phyloP scores from a whole-genome alignment of 2,329 filamentous ascomycete species.

The Cytospora paraplurivora region DNA sequence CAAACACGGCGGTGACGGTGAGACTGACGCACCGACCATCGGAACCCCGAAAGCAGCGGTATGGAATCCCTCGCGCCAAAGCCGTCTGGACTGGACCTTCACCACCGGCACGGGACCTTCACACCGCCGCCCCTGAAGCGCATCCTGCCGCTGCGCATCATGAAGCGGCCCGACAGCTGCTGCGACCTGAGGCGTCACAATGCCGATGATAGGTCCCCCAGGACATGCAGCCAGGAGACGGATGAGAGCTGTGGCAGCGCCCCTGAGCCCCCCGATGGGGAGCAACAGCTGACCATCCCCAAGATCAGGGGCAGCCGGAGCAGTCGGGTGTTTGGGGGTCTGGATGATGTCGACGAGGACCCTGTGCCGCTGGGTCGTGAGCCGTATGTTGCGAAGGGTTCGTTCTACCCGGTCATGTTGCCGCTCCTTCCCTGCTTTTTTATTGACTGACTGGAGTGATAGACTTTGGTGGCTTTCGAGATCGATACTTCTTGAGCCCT shows the following conservation, averaged over 20 bases:
- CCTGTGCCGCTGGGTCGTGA: conserved; percentile 20
- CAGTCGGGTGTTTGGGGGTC: conserved; percentile 7
- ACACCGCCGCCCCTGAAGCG: conserved; percentile 24
- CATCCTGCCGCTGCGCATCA: conserved; percentile 52
- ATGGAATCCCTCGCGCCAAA: conserved; percentile 41
- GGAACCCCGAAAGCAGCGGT: conserved; percentile 22
- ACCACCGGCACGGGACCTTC: conserved; percentile 31
- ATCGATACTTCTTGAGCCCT: conserved; percentile 20
- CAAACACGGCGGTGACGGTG: background rate
- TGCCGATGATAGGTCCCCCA: conserved; percentile 8
- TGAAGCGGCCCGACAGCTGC: conserved; percentile 44
- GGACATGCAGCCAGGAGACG: conserved; percentile 33
- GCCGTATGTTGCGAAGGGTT: conserved; percentile 16
- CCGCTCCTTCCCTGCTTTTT: background rate
- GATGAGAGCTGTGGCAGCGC: conserved; percentile 33
- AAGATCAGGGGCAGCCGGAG: conserved; percentile 38
- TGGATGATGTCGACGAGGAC: conserved; percentile 8
- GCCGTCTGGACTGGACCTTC: conserved; percentile 38
- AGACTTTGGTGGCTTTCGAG: conserved; percentile 17
- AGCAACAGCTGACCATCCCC: conserved; percentile 38
- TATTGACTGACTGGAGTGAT: background rate
- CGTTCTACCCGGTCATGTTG: background rate
- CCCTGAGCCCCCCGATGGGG: conserved; percentile 31
- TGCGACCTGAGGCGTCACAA: background rate
- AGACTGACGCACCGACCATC: conserved; percentile 8